Evolutionary conservation across 2,329 filamentous ascomycete genomes (phyloP), one percentile per base, ranked within the genome.

Genomic region (Nemania sp.): DNA sequence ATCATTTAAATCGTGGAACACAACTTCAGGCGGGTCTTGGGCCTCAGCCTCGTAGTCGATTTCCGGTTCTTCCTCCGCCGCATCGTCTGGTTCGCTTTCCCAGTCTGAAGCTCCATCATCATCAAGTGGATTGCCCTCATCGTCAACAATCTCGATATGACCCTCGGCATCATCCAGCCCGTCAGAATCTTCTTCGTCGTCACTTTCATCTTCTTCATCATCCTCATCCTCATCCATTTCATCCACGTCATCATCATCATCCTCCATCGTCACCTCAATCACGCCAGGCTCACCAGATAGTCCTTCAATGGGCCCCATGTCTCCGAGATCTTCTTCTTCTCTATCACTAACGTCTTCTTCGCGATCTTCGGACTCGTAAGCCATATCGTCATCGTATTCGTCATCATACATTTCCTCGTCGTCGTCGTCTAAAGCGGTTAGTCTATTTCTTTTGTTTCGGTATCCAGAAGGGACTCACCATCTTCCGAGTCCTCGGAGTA

Each of bases 331-430:
- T 29, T 90, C 90, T 59, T 96, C 91, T 64, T 96, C 91, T 60
- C 95, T 91, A 71, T 96, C 94, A 70, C 93, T 97, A 59, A 97
- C 87, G 58, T 94, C 90, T 67, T 95, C 91, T 69, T 92, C 90
- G 60, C 91, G 91, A 70, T 94, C 90, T 65, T 83, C 85, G 0
- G 87, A 87, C 71, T 81, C 84, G 69, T 96, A 97, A 56, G 96
- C 91, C 87, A 97, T 95, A 67, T 96, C 94, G 39, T 97, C 92
- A 68, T 92, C 94, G 61, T 91, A 91, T 56, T 93, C 91, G 62
- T 95, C 92, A 52, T 92, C 90, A 68, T 97, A 96, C 90, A 97
- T 95, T 69, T 95, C 92, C 68, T 94, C 91, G 57, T 94, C 91
- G 55, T 92, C 92, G 62, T 86, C 82, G 25, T 39, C 11, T 63